These are phyloP conservation scores for Backusella psychrophila DNA, from an alignment of 192 early-diverging fungal genomes.

Conservation along the genomic window DNA sequence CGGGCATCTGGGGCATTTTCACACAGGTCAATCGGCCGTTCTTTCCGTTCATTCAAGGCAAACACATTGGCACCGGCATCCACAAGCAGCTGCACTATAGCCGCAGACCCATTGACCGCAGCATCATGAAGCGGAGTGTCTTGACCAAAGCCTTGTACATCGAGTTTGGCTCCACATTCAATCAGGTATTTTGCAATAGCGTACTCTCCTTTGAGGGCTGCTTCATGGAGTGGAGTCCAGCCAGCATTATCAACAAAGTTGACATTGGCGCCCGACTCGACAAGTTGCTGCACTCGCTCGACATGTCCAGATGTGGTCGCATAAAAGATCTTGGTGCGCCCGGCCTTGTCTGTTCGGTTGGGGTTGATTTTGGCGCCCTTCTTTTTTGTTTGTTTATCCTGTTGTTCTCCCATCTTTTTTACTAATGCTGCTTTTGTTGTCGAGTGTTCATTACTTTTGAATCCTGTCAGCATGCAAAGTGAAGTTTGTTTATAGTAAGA, in stretches of 20 bases:
- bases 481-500: not conserved
- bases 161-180: slow-evolving; percentile 54
- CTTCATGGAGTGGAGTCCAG: slow-evolving; percentile 63
- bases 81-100: slow-evolving; percentile 47
- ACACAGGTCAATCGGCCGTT: slow-evolving; percentile 42
- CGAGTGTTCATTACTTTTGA: not conserved
- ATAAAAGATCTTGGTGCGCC: slow-evolving; percentile 47
- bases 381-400: not conserved
- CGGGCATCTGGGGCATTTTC: slow-evolving; percentile 35
- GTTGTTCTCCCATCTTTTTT: not conserved
- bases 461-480: not conserved
- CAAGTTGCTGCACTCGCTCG: slow-evolving; percentile 48
- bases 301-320: slow-evolving; percentile 55
- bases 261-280: slow-evolving; percentile 57
- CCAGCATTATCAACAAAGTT: slow-evolving; percentile 61
- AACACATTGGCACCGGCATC: slow-evolving; percentile 55
- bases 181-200: slow-evolving; percentile 46
- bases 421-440: not conserved
- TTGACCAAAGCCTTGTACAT: slow-evolving; percentile 57
- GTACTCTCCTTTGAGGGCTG: slow-evolving; percentile 46
- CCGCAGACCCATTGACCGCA: slow-evolving; percentile 41
- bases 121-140: slow-evolving; percentile 70
- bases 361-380: slow-evolving; percentile 16
- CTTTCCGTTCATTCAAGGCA: slow-evolving; percentile 40
- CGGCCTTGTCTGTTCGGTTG: slow-evolving; percentile 41